phyloP scores from a whole-genome alignment of 805 yeast genomes.

The Clavispora fructus region DNA sequence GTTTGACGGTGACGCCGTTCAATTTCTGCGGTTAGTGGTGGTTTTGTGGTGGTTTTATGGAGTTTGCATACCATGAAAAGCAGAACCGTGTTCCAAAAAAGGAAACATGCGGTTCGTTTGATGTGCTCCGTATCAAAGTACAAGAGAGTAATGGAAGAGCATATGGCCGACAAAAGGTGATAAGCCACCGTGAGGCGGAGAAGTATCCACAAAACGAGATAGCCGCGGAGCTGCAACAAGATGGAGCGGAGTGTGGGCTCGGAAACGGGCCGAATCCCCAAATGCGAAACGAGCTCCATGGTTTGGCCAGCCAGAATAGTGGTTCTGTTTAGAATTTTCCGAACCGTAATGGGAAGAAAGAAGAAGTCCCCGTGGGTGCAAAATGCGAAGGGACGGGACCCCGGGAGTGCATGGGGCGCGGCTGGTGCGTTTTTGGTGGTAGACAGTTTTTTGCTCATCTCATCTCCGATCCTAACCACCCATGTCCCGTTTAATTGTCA shows the following conservation, averaged over 20 bases:
- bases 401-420: neutral
- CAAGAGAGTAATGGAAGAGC: constrained; percentile 3
- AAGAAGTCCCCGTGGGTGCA: neutral
- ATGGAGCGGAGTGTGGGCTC: constrained; percentile 6
- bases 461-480: constrained; percentile 5
- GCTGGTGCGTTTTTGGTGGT: neutral
- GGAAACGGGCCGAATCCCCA: constrained; percentile 23
- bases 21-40: neutral
- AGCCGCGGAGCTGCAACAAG: constrained; percentile 13
- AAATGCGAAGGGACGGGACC: neutral
- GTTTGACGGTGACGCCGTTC: constrained; percentile 26
- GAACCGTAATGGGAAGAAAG: too few relatives aligned
- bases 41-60: neutral
- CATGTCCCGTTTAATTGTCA: constrained; percentile 88
- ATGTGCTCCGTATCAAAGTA: neutral
- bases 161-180: constrained; percentile 17
- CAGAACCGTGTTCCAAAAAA: constrained; percentile 13
- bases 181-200: constrained; percentile 12
- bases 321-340: too few relatives aligned
- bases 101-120: neutral
- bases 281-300: constrained; percentile 28
- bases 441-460: constrained; percentile 4
- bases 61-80: constrained; percentile 4
- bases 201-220: constrained; percentile 14
- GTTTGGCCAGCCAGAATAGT: neutral